Conservation (phyloP, 73 alveolate genomes). For the Urostyla sp. region DNA sequence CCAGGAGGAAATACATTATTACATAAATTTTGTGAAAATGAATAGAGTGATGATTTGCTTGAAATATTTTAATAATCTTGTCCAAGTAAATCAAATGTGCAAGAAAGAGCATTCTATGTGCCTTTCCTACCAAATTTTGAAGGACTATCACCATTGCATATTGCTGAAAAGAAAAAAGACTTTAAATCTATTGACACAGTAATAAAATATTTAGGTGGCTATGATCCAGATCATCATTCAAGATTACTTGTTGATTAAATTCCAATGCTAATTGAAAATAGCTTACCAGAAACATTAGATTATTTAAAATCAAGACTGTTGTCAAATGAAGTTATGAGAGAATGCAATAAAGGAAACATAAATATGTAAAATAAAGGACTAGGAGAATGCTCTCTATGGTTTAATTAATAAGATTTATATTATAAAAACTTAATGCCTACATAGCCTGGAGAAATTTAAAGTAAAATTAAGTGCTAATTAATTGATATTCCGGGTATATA, state of each 20-base stretch:
- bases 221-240: constrained; percentile 42
- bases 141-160: constrained; percentile 36
- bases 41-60: constrained; percentile 5
- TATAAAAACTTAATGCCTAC: not conserved
- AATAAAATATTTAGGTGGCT: constrained; percentile 2
- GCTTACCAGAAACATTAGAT: not conserved
- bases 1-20: constrained; percentile 54
- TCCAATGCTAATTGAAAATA: constrained; percentile 7
- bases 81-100: not conserved
- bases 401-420: constrained; percentile 6
- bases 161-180: not conserved
- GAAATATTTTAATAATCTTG: not conserved
- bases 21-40: constrained; percentile 22
- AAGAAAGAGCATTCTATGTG: not conserved
- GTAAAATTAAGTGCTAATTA: not conserved
- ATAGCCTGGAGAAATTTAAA: not conserved
- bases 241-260: constrained; percentile 23
- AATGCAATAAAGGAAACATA: constrained; percentile 1
- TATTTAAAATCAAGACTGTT: not conserved
- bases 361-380: constrained; percentile 9
- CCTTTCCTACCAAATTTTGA: constrained; percentile 31
- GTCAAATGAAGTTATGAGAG: not conserved
- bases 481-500: constrained; percentile 37
- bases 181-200: constrained; percentile 10
- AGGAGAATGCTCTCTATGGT: constrained; percentile 16